Base-by-base conservation (phyloP, 352 stramenopile species). In the Phytophthora pisi region DNA sequence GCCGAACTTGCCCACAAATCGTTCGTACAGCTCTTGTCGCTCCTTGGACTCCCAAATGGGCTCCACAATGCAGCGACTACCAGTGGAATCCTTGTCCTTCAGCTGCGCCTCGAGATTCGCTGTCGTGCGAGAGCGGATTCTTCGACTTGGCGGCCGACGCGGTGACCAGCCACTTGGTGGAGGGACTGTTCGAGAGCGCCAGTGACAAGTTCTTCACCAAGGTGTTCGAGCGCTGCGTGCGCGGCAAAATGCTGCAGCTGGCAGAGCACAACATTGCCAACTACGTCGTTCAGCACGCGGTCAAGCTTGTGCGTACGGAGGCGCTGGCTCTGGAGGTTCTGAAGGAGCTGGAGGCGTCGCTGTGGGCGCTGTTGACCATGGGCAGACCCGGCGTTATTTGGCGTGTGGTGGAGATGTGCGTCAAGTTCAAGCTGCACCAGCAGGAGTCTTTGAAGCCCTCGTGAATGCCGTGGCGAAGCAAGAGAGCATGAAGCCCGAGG, bases 61-160 rank as follows among this genome's bases (percentile, higher is more conserved):
- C 58, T 95, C 87, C 13, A 95, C 71, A 18, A 95, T 50, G 47
- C 75, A 95, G 50, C 87, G 87, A 57, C 84, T 93, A 11, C 87
- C 87, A 4, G 82, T 93, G 11, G 87, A 92, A 46, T 95, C 87
- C 61, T 88, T 90, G n/a, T n/a, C n/a, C n/a, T n/a, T n/a, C n/a
- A n/a, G n/a, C n/a, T n/a, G n/a, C n/a, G n/a, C n/a, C n/a, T n/a
- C n/a, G n/a, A n/a, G n/a, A n/a, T n/a, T n/a, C n/a, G n/a, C n/a
- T n/a, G n/a, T n/a, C 63, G 0, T 86, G 72, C 43, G 70, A 77
- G 31, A 64, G 83, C 52, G 68, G 65, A 5, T 93, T 93, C 61
- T 91, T 83, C 63, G 79, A 93, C 49, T 85, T 87, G 60, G 83
- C 83, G 1, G 81, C 78, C 26, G 85, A 95, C 59, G 70, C 82